Conservation (phyloP, 2,329 filamentous ascomycete genomes). For the Celoporthe dispersa region DNA sequence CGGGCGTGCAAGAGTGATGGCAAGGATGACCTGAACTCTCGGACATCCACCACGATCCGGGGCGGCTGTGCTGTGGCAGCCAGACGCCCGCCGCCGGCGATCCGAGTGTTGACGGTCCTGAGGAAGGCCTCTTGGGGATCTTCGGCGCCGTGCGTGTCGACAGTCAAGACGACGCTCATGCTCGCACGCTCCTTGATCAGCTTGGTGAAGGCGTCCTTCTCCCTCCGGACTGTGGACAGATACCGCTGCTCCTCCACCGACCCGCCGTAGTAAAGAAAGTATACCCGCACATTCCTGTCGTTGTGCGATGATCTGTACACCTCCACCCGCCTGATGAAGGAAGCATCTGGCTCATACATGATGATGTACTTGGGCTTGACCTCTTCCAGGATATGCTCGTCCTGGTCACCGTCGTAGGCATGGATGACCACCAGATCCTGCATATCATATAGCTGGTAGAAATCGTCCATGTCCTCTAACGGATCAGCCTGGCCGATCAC, state of each 20-base stretch:
- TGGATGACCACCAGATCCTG: constrained; percentile 86
- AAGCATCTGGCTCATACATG: constrained; percentile 96
- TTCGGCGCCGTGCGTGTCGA: constrained; percentile 69
- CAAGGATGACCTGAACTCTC: constrained; percentile 91
- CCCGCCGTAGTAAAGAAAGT: constrained; percentile 94
- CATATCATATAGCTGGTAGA: constrained; percentile 90
- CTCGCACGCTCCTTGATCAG: constrained; percentile 91
- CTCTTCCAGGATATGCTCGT: constrained; percentile 96
- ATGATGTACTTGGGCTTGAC: constrained; percentile 91
- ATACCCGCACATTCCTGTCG: constrained; percentile 86
- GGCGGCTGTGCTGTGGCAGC: constrained; percentile 84
- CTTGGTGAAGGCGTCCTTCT: constrained; percentile 95
- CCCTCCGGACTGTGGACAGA: constrained; percentile 83
- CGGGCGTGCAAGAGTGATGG: constrained; percentile 90
- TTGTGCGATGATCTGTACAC: constrained; percentile 95
- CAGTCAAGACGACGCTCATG: constrained; percentile 87
- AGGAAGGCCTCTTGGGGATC: constrained; percentile 92
- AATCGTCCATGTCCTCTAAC: constrained; percentile 88
- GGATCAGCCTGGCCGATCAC: constrained; percentile 70
- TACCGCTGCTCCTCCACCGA: constrained; percentile 97
- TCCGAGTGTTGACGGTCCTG: constrained; percentile 93
- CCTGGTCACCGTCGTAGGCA: constrained; percentile 92
- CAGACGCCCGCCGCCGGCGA: constrained; percentile 88
- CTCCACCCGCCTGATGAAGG: constrained; percentile 92
- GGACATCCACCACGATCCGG: constrained; percentile 90